Evolutionary conservation across 1,284 basidiomycete genomes (phyloP), one percentile per base, ranked within the genome.

Genomic region (Ceratobasidium sp.): DNA sequence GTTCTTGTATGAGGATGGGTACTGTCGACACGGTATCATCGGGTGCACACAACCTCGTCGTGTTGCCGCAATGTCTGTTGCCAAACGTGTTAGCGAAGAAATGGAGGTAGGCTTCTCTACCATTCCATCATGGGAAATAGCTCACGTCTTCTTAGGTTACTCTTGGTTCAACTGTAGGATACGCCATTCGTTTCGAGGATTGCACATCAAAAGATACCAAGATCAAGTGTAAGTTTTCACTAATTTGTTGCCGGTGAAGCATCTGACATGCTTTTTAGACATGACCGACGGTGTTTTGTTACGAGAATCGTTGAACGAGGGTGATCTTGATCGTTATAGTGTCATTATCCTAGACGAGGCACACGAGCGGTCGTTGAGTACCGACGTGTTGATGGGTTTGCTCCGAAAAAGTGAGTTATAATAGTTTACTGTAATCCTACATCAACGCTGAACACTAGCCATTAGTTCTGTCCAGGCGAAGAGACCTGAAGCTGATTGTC

Each of bases 281-380:
- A 98, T 99, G 97, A 99, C 97, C 0, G 97, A 99, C 79, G 97
- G 97, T 87, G 96, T 99, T 0, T 86, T 99, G 17, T 89, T 99
- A 9, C 90, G 97, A 80, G 97, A 99, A 82, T 97, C 95, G 1
- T 83, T 99, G 44, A 99, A 98, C 77, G 97, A 99, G 82, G 94
- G 95, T 14, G 97, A 99, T 81, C 85, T 99, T 53, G 97, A 99
- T 81, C 87, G 94, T 65, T 99, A 99, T 81, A 96, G 93, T 76
- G 93, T 97, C 74, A 95, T 99, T 80, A 98, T 99, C 78, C 87
- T 99, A 5, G 97, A 99, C 80, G 97, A 99, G 83, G 97, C 97
- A 0, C 97, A 99, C 82, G 97, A 99, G 82, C 90, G 97, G 27
- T 97, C 95, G 0, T 85, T 99, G 59, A 97, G 94, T 82, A 99